Evolutionary conservation across 345 rosid species (phyloP).

Genomic region (Gossypium australe): DNA sequence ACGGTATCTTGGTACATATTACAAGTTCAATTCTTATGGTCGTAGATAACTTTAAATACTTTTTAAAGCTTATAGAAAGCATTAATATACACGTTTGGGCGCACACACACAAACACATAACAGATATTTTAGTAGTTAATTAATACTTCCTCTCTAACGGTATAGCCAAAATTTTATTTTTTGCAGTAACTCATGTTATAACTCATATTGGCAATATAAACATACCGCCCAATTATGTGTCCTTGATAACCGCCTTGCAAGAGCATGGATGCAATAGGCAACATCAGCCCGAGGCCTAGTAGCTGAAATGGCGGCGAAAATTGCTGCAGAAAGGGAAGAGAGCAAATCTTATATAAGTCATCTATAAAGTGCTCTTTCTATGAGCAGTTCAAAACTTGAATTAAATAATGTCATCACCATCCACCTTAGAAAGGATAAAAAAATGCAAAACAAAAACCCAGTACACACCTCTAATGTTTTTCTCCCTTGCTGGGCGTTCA

Average conservation of each 20-base stretch:
- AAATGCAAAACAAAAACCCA: conserved; percentile 7
- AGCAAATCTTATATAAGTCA: background rate
- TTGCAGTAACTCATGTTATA: background rate
- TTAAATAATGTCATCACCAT: background rate
- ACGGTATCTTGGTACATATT: background rate
- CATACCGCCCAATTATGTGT: conserved; percentile 99
- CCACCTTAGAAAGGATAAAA: background rate
- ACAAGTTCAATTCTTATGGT: background rate
- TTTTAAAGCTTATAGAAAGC: background rate
- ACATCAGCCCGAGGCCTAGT: conserved; percentile 99
- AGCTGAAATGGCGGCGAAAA: conserved; percentile 86
- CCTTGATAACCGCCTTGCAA: conserved; percentile 75
- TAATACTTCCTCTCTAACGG: background rate
- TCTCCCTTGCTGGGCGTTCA: conserved; percentile 88
- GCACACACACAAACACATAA: background rate
- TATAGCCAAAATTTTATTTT: background rate
- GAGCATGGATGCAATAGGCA: conserved; percentile 92
- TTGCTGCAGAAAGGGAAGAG: conserved; percentile 47
- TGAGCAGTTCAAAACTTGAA: background rate
- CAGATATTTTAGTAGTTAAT: background rate
- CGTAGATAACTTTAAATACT: background rate
- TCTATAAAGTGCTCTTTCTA: background rate
- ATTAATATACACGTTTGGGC: background rate
- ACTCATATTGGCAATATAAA: background rate
- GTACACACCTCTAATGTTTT: conserved; percentile 67